phyloP scores from a whole-genome alignment of 2,329 filamentous ascomycete species.

The Aspergillus fijiensis region DNA sequence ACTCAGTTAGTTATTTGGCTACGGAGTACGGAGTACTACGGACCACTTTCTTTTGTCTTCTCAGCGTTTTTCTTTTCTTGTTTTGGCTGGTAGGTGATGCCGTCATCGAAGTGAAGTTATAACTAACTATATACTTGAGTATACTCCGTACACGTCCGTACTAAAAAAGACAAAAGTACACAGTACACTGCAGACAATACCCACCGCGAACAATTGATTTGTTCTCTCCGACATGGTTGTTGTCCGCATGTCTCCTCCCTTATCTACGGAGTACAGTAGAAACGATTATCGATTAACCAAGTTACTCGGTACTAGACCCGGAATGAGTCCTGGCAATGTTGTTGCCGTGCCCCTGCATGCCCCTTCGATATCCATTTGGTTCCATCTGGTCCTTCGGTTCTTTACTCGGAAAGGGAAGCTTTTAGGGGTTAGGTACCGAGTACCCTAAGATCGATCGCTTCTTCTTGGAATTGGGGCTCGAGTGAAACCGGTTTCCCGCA shows the following conservation, averaged over 20 bases:
- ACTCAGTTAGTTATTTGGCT: no score
- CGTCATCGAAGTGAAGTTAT: neutral
- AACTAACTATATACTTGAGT: neutral
- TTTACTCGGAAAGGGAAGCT: no score
- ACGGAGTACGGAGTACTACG: no score
- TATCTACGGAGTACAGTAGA: neutral
- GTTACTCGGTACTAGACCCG: neutral
- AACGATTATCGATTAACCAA: neutral
- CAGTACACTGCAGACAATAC: no score
- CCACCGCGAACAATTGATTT: neutral
- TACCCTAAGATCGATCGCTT: neutral
- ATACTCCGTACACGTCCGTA: no score
- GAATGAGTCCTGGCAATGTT: slow-evolving; percentile 15
- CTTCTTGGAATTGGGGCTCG: neutral
- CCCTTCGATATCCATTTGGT: neutral
- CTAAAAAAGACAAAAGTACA: no score
- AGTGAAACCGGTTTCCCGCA: neutral
- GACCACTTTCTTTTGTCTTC: neutral
- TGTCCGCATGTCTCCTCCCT: neutral
- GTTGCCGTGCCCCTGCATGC: slow-evolving; percentile 12
- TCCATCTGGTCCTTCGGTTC: neutral
- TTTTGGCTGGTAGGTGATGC: neutral
- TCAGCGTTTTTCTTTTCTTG: neutral
- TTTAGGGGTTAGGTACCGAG: neutral
- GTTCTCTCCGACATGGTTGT: neutral